These are phyloP conservation scores for Aspergillus baeticus DNA, from an alignment of 495 filamentous ascomycete genomes.

Conservation along the genomic window DNA sequence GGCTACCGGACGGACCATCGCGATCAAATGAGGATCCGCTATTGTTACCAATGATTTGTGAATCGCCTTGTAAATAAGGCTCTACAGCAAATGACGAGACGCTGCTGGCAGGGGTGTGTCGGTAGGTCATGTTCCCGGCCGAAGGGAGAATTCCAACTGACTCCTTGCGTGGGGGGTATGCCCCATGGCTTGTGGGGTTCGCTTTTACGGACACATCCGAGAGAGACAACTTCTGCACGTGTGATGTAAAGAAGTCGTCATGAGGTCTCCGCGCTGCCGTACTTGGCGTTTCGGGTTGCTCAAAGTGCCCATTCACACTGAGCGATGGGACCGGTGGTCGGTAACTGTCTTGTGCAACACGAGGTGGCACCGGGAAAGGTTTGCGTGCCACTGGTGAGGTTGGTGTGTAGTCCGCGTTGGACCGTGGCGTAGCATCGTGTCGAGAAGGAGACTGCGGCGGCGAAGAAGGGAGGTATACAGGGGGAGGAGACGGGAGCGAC, in stretches of 20 bases:
- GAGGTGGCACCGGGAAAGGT: slow-evolving; percentile 18
- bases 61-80: slow-evolving; percentile 24
- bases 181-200: slow-evolving; percentile 30
- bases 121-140: slow-evolving; percentile 16
- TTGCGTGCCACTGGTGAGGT: slow-evolving; percentile 30
- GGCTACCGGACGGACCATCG: slow-evolving; percentile 21
- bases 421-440: slow-evolving; percentile 25
- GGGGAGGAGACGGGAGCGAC: slow-evolving; percentile 38
- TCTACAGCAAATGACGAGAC: slow-evolving; percentile 44
- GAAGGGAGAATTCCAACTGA: slow-evolving; percentile 26
- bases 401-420: slow-evolving; percentile 20
- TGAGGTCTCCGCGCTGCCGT: slow-evolving; percentile 31
- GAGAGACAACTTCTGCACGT: slow-evolving; percentile 26
- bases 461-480: slow-evolving; percentile 43
- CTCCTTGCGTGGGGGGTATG: slow-evolving; percentile 42
- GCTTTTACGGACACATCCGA: slow-evolving; percentile 36
- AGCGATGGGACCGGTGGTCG: slow-evolving; percentile 41
- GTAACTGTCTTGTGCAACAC: slow-evolving; percentile 27
- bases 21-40: slow-evolving; percentile 28
- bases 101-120: slow-evolving; percentile 38
- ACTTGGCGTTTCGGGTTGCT: slow-evolving; percentile 32
- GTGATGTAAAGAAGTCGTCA: slow-evolving; percentile 24
- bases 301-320: slow-evolving; percentile 34
- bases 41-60: slow-evolving; percentile 21
- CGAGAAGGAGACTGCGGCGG: slow-evolving; percentile 28